phyloP scores from a whole-genome alignment of 306 rosid species.

The Neltuma alba region DNA sequence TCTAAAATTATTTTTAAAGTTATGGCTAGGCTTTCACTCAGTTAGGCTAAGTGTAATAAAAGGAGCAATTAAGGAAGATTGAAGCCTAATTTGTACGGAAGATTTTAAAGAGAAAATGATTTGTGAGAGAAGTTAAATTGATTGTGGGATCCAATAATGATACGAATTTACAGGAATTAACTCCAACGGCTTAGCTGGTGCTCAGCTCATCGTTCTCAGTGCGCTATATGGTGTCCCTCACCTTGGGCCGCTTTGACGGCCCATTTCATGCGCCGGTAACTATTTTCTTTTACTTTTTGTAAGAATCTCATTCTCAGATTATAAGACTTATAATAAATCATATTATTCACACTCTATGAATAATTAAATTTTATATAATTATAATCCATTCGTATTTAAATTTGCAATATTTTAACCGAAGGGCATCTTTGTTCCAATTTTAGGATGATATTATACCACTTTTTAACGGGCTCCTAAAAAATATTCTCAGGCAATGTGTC shows the following conservation, averaged over 20 bases:
- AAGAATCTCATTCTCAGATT: no score
- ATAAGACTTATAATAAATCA: no score
- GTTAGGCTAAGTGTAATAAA: not conserved
- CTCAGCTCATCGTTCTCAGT: not conserved
- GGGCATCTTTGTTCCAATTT: not conserved
- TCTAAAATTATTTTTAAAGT: no score
- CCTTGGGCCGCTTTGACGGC: slow-evolving; percentile 31
- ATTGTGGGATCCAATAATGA: slow-evolving; percentile 19
- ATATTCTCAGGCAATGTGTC: no score
- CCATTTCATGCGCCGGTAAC: not conserved
- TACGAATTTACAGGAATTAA: slow-evolving; percentile 15
- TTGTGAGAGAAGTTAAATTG: not conserved
- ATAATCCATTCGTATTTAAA: no score
- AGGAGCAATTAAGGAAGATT: not conserved
- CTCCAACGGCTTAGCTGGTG: not conserved
- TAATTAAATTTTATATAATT: no score
- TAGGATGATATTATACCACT: no score
- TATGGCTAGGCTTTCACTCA: no score
- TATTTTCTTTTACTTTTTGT: no score
- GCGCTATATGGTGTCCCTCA: slow-evolving; percentile 10
- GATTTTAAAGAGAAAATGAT: slow-evolving; percentile 4
- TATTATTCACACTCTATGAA: no score
- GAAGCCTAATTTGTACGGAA: not conserved
- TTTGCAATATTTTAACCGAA: no score
- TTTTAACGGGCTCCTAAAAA: no score